Evolutionary conservation across 2,329 filamentous ascomycete genomes (phyloP), one percentile per base, ranked within the genome.

Genomic region (Knoxdaviesia capensis): DNA sequence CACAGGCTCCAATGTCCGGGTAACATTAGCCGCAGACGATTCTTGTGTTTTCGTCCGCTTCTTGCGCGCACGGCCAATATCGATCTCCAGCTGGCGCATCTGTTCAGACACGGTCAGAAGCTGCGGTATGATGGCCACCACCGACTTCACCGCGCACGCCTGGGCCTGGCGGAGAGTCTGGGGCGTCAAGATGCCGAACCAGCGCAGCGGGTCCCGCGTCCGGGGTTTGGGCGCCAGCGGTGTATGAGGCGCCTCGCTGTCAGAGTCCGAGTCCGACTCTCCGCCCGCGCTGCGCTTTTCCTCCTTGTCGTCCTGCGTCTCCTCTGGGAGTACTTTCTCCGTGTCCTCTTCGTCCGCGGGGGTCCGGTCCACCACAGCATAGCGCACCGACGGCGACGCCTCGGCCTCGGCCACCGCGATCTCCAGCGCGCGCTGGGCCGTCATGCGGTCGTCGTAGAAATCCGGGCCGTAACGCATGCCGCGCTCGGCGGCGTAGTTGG

Each of bases 361-460:
- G 7, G 11, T 36, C 35, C 36, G 39, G 29, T 44, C 39, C 9
- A 41, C 31, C 20, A 20, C 20, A 2, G 20, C 20, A 20, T 20
- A 20, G 2, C 20, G 20, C 20, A 20, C 20, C 20, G n/a, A 31
- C 31, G 50, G 47, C 29, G 48, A 42, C n/a, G 44, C 29, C 10
- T 39, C 28, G 36, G 45, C 42, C 11, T 48, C 41, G 6, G 38
- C 32, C 6, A 45, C 44, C 6, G 20, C 7, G 6, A 55, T 50
- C 6, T 39, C 40, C 31, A 77, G 49, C 42, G 58, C 56, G 41
- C 69, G 59, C 28, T 56, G 58, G 3, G 79, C 77, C 53, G 74
- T 74, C 74, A 84, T 83, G 39, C 81, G 69, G 48, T 74, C 69
- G 55, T 87, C 80, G 53, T 82, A 88, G 52, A 72, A 69, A 50